Base-by-base conservation (phyloP, 768 basidiomycete genomes). In the Collybia sp. region DNA sequence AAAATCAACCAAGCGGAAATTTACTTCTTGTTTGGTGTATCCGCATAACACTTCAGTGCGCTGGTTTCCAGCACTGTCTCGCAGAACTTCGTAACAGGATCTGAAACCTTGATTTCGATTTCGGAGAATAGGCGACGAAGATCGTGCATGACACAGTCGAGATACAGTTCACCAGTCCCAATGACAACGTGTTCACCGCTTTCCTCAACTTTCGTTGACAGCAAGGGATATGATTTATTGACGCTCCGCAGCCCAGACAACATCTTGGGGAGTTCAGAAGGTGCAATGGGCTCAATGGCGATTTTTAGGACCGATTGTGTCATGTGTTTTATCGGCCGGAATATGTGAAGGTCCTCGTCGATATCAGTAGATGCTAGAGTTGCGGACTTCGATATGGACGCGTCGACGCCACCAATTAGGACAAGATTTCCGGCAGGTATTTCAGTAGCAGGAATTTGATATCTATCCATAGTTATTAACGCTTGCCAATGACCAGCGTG, bases 51-150 rank as follows among this genome's bases (percentile, higher is more conserved):
- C 68, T 98, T 99, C 52, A 99, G 68, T 3, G 95, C 96, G 54
- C 89, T 93, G 30, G 95, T 98, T 73, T 99, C 96, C 53, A 97
- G 72, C 16, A 98, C 95, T 1, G 96, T 99, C 71, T 99, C 96
- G 60, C 91, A 89, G 71, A 99, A 99, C 61, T 93, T 92, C 12
- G 93, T 95, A 33, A 98, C 93, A 1, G 96, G 96, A 71, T 99
- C 96, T 17, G 95, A 98, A 12, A 98, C 93, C 73, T 99, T 99
- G 76, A 99, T 97, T 75, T 99, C 96, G 55, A 98, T 96, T 72
- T 99, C 96, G 25, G 93, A 84, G 69, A 95, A 99, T 49, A 98
- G 60, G 50, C 77, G 80, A 50, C 96, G 76, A 42, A 99, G 68
- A 66, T 99, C 96, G 58, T 99, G 95, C 84, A 99, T 84, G 38